These are phyloP conservation scores for Colletotrichum spaethianum DNA, from an alignment of 2,329 filamentous ascomycete species.

Conservation along the genomic window DNA sequence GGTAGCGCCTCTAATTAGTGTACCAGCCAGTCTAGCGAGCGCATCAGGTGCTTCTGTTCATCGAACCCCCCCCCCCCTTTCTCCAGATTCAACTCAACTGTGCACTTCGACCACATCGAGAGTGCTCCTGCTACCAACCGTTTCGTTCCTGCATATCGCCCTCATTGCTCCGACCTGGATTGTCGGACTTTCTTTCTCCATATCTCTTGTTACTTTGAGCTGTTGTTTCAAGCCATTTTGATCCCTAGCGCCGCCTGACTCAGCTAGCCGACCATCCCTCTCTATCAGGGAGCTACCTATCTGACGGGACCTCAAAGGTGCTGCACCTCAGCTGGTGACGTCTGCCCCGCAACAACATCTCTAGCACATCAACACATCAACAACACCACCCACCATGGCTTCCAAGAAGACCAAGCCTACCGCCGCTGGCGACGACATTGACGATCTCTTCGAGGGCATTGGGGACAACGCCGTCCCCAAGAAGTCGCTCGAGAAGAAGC, in stretches of 20 bases:
- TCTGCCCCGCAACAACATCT: slow-evolving; percentile 32
- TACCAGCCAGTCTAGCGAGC: background rate
- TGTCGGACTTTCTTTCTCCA: background rate
- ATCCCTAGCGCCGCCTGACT: slow-evolving; percentile 27
- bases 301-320: background rate
- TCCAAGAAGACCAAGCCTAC: slow-evolving; percentile 71
- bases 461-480: slow-evolving; percentile 65
- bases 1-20: slow-evolving; percentile 4
- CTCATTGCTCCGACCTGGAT: slow-evolving; percentile 5
- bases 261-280: slow-evolving; percentile 32
- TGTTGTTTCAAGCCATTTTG: slow-evolving; percentile 15
- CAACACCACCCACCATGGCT: slow-evolving; percentile 62
- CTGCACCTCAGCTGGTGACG: slow-evolving; percentile 31
- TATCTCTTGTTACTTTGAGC: background rate
- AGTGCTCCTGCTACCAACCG: background rate
- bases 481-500: slow-evolving; percentile 60
- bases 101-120: background rate
- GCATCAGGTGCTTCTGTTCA: background rate
- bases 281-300: background rate
- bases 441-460: slow-evolving; percentile 76
- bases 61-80: background rate
- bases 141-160: background rate
- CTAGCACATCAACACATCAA: slow-evolving; percentile 20
- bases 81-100: background rate
- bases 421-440: slow-evolving; percentile 73